phyloP scores from a whole-genome alignment of 768 basidiomycete genomes.

The Ramaria sp. region DNA sequence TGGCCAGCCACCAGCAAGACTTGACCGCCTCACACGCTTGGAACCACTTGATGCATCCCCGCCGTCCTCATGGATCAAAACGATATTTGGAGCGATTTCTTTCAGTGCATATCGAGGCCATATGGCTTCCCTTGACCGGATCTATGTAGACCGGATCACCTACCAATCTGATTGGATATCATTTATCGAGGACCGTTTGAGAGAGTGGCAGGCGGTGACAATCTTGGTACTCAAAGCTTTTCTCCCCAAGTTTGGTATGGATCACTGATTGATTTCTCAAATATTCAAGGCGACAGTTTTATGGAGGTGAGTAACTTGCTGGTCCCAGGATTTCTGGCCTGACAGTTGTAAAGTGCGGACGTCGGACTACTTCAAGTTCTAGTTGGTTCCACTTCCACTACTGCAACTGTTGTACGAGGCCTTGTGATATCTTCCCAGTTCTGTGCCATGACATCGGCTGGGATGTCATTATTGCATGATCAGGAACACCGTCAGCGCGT shows the following conservation, averaged over 20 bases:
- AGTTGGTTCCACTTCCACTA: neutral
- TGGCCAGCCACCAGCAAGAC: constrained; percentile 28
- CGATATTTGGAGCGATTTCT: constrained; percentile 23
- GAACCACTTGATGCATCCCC: constrained; percentile 30
- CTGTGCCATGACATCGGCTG: neutral
- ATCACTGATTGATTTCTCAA: neutral
- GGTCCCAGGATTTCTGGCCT: neutral
- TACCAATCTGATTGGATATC: constrained; percentile 45
- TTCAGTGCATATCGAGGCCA: constrained; percentile 35
- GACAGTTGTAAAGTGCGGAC: neutral
- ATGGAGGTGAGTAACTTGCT: neutral
- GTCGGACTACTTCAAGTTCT: neutral
- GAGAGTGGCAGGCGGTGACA: constrained; percentile 39
- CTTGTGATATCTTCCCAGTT: neutral
- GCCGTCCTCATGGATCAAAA: constrained; percentile 22
- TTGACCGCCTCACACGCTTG: constrained; percentile 33
- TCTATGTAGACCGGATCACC: constrained; percentile 47
- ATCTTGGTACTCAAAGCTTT: constrained; percentile 33
- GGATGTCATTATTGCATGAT: neutral
- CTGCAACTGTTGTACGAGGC: neutral
- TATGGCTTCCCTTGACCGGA: constrained; percentile 28
- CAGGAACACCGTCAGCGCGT: neutral
- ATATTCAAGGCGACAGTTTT: constrained; percentile 1
- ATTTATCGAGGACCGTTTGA: constrained; percentile 32
- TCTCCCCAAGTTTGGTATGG: too few species aligned